Conservation (phyloP, 2,329 filamentous ascomycete genomes). For the Clonostachys chloroleuca region DNA sequence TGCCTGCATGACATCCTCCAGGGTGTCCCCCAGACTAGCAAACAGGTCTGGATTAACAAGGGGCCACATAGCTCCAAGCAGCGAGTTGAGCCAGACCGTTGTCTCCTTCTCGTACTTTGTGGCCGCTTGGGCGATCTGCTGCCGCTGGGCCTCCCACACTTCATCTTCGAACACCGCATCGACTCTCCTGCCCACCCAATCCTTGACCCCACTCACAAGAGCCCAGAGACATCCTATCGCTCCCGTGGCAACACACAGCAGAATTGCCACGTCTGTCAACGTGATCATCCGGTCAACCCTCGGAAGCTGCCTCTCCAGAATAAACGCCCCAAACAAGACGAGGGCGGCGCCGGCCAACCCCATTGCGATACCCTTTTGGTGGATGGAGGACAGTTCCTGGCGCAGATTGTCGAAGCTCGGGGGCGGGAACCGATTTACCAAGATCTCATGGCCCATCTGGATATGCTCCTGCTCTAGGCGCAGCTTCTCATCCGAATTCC, state of each 20-base stretch:
- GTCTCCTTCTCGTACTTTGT: slow-evolving; percentile 50
- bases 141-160: slow-evolving; percentile 61
- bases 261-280: slow-evolving; percentile 8
- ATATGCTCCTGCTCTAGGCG: slow-evolving; percentile 25
- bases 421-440: slow-evolving; percentile 40
- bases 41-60: slow-evolving; percentile 75
- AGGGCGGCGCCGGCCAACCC: slow-evolving; percentile 26
- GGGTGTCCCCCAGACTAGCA: slow-evolving; percentile 60
- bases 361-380: slow-evolving; percentile 25
- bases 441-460: slow-evolving; percentile 31
- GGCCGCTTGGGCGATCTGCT: slow-evolving; percentile 38
- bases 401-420: slow-evolving; percentile 40
- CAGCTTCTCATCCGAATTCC: slow-evolving; percentile 24
- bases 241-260: background rate
- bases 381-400: slow-evolving; percentile 20
- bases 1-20: slow-evolving; percentile 79
- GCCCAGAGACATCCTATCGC: slow-evolving; percentile 17
- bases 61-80: slow-evolving; percentile 66
- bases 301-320: slow-evolving; percentile 5
- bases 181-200: slow-evolving; percentile 59
- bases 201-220: slow-evolving; percentile 40
- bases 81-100: slow-evolving; percentile 68
- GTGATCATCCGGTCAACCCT: slow-evolving; percentile 10
- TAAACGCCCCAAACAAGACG: slow-evolving; percentile 17
- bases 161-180: slow-evolving; percentile 63